Base-by-base conservation (phyloP, 2,329 filamentous ascomycete species). In the Fusarium zealandicum region DNA sequence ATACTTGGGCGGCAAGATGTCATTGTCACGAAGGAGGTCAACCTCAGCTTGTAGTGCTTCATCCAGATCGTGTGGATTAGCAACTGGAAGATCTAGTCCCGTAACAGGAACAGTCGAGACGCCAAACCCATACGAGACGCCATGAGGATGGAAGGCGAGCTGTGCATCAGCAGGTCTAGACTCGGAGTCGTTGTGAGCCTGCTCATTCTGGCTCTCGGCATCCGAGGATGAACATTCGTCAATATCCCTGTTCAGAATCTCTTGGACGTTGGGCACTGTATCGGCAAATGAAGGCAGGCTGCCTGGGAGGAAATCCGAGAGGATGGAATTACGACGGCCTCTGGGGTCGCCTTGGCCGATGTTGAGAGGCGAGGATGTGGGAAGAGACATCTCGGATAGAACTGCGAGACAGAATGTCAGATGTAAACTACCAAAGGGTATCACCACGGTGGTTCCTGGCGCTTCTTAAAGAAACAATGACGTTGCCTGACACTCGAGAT, bases 201-300 rank as follows among this genome's bases (percentile, higher is more conserved):
- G 58, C 25, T 51, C 35, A 13, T 61, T 25, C 43, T 20, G 22
- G 27, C 6, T 58, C 33, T 4, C 12, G 4, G 28, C 63, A 8
- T 61, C 63, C 1, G 42, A 52, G 3, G 63, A 66, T 1, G 63
- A 66, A 38, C 63, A 66, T 0, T 66, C 63, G 11, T 53, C 61
- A 8, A 66, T 66, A 9, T 66, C 63, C 18, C 48, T 43, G 20
- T 17, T 54, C 1, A 66, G 13, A 8, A 66, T 66, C 13, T 66
- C 60, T 1, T 59, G 54, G 14, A 51, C 54, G 16, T 55, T 66
- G 3, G 57, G 54, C 4, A 50, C 25, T 4, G 58, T 40, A 1
- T 48, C 49, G 2, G 63, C 49, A 3, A 66, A 66, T 0, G 61
- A 52, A 0, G 63, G 16, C 2, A 66, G 3, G 18, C 63, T 59